Evolutionary conservation across 176 grass and related monocot genomes (phyloP).

Genomic region (Raddia distichophylla): DNA sequence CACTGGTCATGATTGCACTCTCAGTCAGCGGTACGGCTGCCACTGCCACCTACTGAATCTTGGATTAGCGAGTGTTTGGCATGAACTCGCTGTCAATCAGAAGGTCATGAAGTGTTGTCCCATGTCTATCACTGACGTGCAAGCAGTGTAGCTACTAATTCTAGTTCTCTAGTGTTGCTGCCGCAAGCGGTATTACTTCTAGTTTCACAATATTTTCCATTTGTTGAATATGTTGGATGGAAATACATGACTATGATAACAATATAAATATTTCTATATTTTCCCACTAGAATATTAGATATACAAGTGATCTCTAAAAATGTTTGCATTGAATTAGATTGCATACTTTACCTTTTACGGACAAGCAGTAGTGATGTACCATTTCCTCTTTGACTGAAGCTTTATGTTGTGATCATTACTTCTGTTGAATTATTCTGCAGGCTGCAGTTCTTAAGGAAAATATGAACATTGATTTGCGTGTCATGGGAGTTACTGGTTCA

Average conservation of each 20-base stretch:
- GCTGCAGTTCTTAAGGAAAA: conserved; percentile 77
- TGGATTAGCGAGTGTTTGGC: conserved; percentile 1
- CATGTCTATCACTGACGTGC: background rate
- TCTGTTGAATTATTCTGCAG: conserved; percentile 44
- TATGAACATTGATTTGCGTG: conserved; percentile 86
- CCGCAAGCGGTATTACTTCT: background rate
- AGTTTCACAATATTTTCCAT: background rate
- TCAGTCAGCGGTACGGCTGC: background rate
- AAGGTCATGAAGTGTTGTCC: background rate
- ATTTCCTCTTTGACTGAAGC: background rate
- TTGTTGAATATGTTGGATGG: background rate
- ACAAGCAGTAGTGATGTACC: background rate
- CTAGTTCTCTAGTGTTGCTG: background rate
- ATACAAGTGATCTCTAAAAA: background rate
- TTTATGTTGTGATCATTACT: background rate
- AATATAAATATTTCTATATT: background rate
- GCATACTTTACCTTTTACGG: background rate
- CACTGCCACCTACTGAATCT: background rate
- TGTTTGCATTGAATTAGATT: background rate
- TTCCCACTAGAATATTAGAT: background rate
- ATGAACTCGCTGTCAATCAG: background rate
- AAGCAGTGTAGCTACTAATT: background rate
- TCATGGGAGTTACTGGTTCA: conserved; percentile 80
- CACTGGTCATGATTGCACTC: background rate
- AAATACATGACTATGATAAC: conserved; percentile 4